Conservation (phyloP, 208 protist genomes). For the Acanthamoeba polyphaga region DNA sequence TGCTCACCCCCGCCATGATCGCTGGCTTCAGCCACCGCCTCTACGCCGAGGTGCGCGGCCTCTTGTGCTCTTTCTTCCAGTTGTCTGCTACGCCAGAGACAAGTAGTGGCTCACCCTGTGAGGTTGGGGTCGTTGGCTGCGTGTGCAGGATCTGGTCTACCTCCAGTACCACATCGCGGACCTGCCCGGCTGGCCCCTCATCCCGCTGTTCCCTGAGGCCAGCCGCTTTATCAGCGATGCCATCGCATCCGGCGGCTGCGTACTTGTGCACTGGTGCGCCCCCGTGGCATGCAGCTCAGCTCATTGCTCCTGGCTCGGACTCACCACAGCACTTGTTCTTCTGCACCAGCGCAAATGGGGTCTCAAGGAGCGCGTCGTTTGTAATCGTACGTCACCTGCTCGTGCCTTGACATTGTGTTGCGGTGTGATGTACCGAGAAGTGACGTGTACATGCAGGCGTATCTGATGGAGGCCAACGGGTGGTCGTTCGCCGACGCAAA, state of each 20-base stretch:
- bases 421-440: not conserved
- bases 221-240: not conserved
- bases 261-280: conserved; percentile 10
- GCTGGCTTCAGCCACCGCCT: not conserved
- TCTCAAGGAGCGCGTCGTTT: conserved; percentile 4
- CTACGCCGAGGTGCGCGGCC: not conserved
- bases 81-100: too few relatives aligned
- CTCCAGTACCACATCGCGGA: conserved; percentile 24
- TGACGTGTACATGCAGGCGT: not conserved
- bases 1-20: conserved; percentile 41
- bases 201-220: conserved; percentile 34
- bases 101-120: not conserved
- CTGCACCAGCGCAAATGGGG: not conserved
- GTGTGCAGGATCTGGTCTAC: not conserved
- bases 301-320: too few relatives aligned
- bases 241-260: not conserved
- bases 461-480: not conserved
- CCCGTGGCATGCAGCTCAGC: too few relatives aligned
- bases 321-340: not conserved
- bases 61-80: too few relatives aligned
- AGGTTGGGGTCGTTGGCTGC: not conserved
- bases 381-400: not conserved
- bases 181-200: conserved; percentile 14
- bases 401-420: not conserved
- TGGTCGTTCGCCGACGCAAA: conserved; percentile 27